These are phyloP conservation scores for Leccinum olivaceopallidum DNA, from an alignment of 768 basidiomycete genomes.

Conservation along the genomic window DNA sequence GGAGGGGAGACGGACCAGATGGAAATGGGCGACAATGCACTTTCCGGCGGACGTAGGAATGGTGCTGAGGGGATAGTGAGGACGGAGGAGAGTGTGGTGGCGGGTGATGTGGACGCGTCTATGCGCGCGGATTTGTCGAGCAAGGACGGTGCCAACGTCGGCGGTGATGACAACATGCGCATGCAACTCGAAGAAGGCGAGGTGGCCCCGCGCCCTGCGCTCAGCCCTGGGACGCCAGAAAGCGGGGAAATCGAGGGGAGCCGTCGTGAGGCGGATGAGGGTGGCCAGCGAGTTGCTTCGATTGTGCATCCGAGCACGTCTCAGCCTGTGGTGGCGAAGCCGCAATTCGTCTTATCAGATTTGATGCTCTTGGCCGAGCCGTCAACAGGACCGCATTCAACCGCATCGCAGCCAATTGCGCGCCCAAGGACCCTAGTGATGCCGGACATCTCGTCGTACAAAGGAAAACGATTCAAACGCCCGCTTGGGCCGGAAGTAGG, in stretches of 20 bases:
- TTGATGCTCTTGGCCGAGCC: neutral
- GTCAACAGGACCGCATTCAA: neutral
- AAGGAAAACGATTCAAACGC: constrained; percentile 24
- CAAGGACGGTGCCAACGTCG: neutral
- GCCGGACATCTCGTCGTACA: constrained; percentile 27
- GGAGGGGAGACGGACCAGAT: constrained; percentile 4
- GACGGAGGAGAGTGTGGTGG: neutral
- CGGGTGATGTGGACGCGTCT: neutral
- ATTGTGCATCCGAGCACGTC: neutral
- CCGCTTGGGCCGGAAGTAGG: constrained; percentile 3
- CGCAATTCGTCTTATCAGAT: neutral
- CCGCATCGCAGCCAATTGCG: constrained; percentile 1
- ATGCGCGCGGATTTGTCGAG: neutral
- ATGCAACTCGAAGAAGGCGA: constrained; percentile 21
- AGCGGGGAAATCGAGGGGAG: constrained; percentile 18
- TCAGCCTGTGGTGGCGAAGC: neutral
- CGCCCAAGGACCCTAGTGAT: constrained; percentile 10
- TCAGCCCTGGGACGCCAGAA: constrained; percentile 4
- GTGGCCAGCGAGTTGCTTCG: neutral
- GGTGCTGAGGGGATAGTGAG: neutral
- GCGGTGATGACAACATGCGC: neutral
- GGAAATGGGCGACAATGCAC: neutral
- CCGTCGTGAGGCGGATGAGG: neutral
- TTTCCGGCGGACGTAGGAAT: neutral
- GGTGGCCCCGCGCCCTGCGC: constrained; percentile 6